These are phyloP conservation scores for Articulospora tetracladia DNA, from an alignment of 495 filamentous ascomycete genomes.

Conservation along the genomic window DNA sequence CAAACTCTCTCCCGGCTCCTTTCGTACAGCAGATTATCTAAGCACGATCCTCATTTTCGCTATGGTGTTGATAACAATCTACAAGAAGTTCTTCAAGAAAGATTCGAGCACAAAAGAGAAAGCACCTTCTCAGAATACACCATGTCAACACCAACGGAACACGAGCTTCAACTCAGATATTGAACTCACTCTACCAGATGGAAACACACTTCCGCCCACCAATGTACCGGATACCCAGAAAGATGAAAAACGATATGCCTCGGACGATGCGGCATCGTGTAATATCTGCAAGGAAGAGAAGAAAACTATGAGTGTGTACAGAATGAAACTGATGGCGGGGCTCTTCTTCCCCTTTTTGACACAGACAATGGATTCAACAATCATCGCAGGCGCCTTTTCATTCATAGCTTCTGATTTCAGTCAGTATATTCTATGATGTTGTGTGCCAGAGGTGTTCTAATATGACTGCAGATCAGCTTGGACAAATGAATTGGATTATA, in stretches of 20 bases:
- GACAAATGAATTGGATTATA: conserved; percentile 61
- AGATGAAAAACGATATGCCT: not conserved
- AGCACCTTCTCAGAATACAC: not conserved
- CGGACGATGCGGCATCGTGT: not conserved
- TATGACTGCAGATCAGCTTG: conserved; percentile 26
- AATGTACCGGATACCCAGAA: not conserved
- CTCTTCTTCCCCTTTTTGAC: conserved; percentile 49
- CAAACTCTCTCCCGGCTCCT: not conserved
- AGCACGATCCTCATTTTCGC: not conserved
- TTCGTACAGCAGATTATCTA: too few relatives aligned
- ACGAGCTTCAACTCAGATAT: not conserved
- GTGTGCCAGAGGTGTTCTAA: not conserved
- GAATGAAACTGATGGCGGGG: conserved; percentile 50
- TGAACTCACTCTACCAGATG: not conserved
- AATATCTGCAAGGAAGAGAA: conserved; percentile 14
- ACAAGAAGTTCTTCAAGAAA: conserved; percentile 6
- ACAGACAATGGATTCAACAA: conserved; percentile 52
- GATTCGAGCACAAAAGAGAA: not conserved
- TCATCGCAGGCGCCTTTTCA: conserved; percentile 55
- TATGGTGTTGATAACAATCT: not conserved
- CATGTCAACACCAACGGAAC: conserved; percentile 4
- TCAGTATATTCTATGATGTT: conserved; percentile 24
- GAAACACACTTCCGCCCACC: not conserved
- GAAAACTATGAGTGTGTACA: conserved; percentile 28
- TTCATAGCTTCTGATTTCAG: conserved; percentile 57